Evolutionary conservation across 2,329 filamentous ascomycete genomes (phyloP).

Genomic region (Verticillium albo-atrum): DNA sequence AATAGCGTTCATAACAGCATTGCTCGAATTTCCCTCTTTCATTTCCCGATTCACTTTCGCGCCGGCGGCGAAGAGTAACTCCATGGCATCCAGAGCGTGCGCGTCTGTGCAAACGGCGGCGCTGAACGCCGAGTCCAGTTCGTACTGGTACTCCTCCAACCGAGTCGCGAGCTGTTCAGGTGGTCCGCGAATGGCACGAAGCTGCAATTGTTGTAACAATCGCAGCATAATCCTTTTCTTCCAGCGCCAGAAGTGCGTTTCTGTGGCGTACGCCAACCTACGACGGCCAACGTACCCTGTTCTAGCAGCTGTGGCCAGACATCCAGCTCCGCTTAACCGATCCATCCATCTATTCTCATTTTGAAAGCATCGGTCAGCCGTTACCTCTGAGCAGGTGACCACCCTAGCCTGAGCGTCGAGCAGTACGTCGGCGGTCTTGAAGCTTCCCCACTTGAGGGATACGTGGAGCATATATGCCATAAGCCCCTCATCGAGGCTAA

Average conservation of each 20-base stretch:
- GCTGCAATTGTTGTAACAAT: too few species aligned
- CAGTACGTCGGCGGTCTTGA: neutral
- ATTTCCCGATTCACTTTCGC: too few species aligned
- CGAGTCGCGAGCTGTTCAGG: too few species aligned
- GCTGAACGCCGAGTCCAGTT: too few species aligned
- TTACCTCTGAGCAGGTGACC: neutral
- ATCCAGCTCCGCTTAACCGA: too few species aligned
- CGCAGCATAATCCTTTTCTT: neutral
- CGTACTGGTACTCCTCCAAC: too few species aligned
- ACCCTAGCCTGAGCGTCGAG: neutral
- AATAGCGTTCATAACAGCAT: too few species aligned
- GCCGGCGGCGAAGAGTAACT: too few species aligned
- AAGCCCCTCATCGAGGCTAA: neutral
- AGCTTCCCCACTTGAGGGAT: neutral
- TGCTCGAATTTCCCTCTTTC: too few species aligned
- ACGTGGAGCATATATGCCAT: neutral
- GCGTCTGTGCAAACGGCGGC: too few species aligned
- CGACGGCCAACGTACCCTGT: neutral
- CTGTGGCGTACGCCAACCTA: neutral
- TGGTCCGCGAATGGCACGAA: too few species aligned
- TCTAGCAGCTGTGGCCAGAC: neutral
- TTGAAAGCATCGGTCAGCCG: neutral
- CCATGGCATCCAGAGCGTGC: too few species aligned
- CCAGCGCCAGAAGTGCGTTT: neutral
- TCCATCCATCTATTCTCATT: neutral